phyloP scores from a whole-genome alignment of 2,329 filamentous ascomycete genomes.

The Alternaria triticina region DNA sequence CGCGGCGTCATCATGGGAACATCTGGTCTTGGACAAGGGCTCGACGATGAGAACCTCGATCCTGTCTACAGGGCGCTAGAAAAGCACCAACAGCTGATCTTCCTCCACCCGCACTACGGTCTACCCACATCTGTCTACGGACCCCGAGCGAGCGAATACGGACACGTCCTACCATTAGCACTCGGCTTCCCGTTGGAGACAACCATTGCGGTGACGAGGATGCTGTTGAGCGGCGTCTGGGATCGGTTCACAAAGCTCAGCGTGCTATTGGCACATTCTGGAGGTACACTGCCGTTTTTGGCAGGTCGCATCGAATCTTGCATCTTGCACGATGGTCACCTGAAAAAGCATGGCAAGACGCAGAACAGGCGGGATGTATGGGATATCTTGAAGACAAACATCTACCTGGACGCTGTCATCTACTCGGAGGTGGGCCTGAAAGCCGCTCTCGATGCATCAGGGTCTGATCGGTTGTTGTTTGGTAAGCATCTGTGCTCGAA shows the following conservation, averaged over 20 bases:
- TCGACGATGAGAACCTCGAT: conserved; percentile 78
- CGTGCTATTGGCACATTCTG: conserved; percentile 85
- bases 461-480: conserved; percentile 75
- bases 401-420: conserved; percentile 87
- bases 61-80: conserved; percentile 75
- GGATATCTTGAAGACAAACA: conserved; percentile 74
- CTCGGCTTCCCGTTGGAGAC: conserved; percentile 92
- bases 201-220: conserved; percentile 84
- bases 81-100: conserved; percentile 69
- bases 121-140: conserved; percentile 83
- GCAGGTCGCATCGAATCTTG: conserved; percentile 89
- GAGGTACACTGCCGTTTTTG: conserved; percentile 86
- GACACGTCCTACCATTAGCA: conserved; percentile 84
- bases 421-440: conserved; percentile 77
- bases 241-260: conserved; percentile 73
- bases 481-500: conserved; percentile 51
- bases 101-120: conserved; percentile 92
- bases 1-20: conserved; percentile 91
- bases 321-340: conserved; percentile 79
- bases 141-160: conserved; percentile 74
- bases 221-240: conserved; percentile 87
- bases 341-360: conserved; percentile 68
- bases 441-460: conserved; percentile 71
- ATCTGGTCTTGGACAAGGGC: conserved; percentile 75
- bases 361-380: conserved; percentile 64